These are phyloP conservation scores for Ascochyta viciae-villosae DNA, from an alignment of 2,329 filamentous ascomycete genomes.

Conservation along the genomic window DNA sequence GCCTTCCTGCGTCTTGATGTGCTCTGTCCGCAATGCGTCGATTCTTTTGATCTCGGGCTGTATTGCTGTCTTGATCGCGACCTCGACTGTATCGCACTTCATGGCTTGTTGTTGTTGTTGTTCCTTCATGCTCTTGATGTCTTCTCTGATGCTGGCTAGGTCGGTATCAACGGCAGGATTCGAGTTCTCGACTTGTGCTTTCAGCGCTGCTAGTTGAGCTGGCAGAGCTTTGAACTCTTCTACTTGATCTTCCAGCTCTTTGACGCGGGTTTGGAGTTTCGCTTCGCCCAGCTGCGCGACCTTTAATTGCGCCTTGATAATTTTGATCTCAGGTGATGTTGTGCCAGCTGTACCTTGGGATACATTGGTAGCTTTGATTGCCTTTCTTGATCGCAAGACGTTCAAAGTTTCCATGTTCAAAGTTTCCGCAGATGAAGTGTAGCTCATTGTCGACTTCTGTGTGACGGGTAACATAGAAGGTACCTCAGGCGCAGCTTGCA, in stretches of 20 bases:
- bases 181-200: not conserved
- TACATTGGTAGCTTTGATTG: not conserved
- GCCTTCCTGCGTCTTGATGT: not conserved
- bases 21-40: not conserved
- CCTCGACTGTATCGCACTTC: not conserved
- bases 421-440: not conserved
- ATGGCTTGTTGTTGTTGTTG: not conserved
- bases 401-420: not conserved
- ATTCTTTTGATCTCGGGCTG: not conserved
- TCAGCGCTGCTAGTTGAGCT: not conserved
- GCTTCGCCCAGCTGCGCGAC: not conserved
- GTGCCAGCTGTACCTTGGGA: not conserved
- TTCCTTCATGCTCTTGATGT: not conserved
- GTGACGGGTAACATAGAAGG: conserved; percentile 30
- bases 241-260: not conserved
- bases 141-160: not conserved
- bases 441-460: not conserved
- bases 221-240: not conserved
- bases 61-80: not conserved
- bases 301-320: not conserved
- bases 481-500: conserved; percentile 24
- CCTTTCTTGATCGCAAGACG: not conserved
- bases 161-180: not conserved
- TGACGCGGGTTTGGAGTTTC: not conserved
- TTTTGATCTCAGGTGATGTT: not conserved